Percentiles rank a stretch among this genome's conserved stretches.
These are phyloP conservation scores for Peribolospora baueri DNA, from an alignment of 768 basidiomycete species.

Conservation along the genomic window DNA sequence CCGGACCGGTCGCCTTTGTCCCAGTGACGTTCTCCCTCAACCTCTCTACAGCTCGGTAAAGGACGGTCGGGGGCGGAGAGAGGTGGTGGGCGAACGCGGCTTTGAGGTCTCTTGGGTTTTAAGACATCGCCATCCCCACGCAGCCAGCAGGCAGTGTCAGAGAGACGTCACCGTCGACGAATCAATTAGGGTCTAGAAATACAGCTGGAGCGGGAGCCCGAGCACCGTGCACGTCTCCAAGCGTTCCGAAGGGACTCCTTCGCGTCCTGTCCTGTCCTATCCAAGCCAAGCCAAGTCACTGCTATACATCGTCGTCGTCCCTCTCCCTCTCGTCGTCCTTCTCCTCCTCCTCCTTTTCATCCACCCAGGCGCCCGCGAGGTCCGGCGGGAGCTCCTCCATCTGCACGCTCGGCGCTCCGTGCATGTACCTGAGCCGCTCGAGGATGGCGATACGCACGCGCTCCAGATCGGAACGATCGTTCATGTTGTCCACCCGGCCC, in stretches of 20 bases:
- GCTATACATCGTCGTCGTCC: neutral
- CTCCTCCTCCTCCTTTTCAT: constrained; percentile 39
- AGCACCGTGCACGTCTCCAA: too few species aligned
- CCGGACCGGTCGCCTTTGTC: too few species aligned
- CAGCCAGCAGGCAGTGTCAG: too few species aligned
- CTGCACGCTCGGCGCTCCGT: constrained; percentile 85
- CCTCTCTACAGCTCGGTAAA: too few species aligned
- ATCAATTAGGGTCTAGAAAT: too few species aligned
- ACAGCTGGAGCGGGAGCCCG: too few species aligned
- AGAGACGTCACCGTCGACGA: too few species aligned
- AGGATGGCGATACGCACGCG: constrained; percentile 63
- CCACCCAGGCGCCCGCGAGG: constrained; percentile 43
- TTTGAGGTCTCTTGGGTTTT: too few species aligned
- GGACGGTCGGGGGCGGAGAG: too few species aligned
- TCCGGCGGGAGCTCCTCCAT: constrained; percentile 95
- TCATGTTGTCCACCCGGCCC: constrained; percentile 67
- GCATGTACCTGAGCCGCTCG: constrained; percentile 70
- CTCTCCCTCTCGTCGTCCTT: neutral
- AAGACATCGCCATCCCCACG: too few species aligned
- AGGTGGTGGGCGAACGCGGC: too few species aligned
- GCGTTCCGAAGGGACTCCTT: neutral
- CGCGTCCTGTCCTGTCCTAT: neutral
- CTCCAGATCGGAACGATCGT: constrained; percentile 56
- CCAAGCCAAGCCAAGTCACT: neutral
- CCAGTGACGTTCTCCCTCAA: too few species aligned